phyloP scores from a whole-genome alignment of 495 filamentous ascomycete genomes.

The Penicillium cosmopolitanum region DNA sequence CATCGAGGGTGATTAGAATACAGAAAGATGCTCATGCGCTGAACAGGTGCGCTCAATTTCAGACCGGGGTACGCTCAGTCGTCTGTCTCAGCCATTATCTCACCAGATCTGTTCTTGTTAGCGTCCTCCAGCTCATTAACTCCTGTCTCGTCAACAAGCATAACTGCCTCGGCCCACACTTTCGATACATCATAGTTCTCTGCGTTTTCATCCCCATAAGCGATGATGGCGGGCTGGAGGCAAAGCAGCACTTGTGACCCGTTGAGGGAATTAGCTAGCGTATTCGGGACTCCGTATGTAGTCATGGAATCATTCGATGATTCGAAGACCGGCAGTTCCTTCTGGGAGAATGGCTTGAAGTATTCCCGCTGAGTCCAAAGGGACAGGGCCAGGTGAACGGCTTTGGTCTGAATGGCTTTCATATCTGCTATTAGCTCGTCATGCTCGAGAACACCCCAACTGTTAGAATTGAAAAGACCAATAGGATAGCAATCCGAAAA shows the following conservation, averaged over 20 bases:
- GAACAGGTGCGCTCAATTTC: too few relatives aligned
- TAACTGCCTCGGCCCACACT: background rate
- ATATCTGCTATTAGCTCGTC: background rate
- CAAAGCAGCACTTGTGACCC: background rate
- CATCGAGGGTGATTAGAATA: too few relatives aligned
- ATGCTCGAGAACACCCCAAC: too few relatives aligned
- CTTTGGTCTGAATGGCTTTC: background rate
- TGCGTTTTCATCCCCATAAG: background rate
- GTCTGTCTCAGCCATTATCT: too few relatives aligned
- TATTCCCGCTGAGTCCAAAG: background rate
- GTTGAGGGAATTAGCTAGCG: background rate
- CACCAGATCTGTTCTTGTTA: too few relatives aligned
- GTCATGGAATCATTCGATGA: background rate
- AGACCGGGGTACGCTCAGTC: too few relatives aligned
- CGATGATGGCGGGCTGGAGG: background rate
- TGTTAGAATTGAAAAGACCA: background rate
- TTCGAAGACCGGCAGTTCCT: background rate
- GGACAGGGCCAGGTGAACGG: background rate
- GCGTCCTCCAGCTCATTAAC: too few relatives aligned
- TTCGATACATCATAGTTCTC: background rate
- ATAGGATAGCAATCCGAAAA: background rate
- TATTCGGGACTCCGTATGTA: background rate
- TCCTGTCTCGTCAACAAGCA: background rate
- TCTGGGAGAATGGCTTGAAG: background rate
- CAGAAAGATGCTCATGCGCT: too few relatives aligned